A percentile compares a stretch with the other conserved stretches of the same genome.
These are phyloP conservation scores for Lichtheimia ramosa DNA, from an alignment of 371 early-diverging fungal species.

Conservation along the genomic window DNA sequence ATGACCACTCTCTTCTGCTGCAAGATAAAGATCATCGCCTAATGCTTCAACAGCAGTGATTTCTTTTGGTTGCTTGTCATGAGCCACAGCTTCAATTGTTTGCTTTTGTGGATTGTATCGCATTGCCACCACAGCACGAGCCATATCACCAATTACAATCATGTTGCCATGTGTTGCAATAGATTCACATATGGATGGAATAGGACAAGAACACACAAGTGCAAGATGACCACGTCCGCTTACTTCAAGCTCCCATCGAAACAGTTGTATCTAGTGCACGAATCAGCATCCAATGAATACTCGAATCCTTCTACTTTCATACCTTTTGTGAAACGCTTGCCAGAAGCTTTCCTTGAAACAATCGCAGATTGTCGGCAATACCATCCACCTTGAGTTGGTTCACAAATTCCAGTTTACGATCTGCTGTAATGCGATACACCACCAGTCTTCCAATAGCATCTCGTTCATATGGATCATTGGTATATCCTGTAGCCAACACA, in stretches of 20 bases:
- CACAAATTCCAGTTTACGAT: conserved; percentile 47
- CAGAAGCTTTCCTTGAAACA: conserved; percentile 52
- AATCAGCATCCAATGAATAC: background rate
- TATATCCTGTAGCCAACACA: conserved; percentile 63
- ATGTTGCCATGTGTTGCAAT: conserved; percentile 24
- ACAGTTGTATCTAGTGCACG: conserved; percentile 25
- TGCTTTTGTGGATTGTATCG: conserved; percentile 53
- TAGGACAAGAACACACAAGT: conserved; percentile 18
- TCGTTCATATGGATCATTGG: conserved; percentile 51
- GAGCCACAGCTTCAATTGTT: conserved; percentile 64
- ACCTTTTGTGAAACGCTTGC: conserved; percentile 60
- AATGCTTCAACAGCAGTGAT: conserved; percentile 64
- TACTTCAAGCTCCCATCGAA: conserved; percentile 33
- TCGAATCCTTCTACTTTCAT: background rate
- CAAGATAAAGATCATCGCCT: conserved; percentile 62
- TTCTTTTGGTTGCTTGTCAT: conserved; percentile 66
- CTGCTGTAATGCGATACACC: conserved; percentile 42
- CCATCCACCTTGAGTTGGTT: conserved; percentile 45
- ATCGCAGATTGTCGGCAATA: conserved; percentile 48
- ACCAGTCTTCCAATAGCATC: conserved; percentile 58
- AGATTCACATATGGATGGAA: conserved; percentile 31
- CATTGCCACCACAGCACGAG: conserved; percentile 32
- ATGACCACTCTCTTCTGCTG: conserved; percentile 63
- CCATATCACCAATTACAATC: conserved; percentile 34
- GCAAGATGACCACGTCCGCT: conserved; percentile 27